Base-by-base conservation (phyloP, 2,329 filamentous ascomycete genomes). In the Hypoxylon sp. region DNA sequence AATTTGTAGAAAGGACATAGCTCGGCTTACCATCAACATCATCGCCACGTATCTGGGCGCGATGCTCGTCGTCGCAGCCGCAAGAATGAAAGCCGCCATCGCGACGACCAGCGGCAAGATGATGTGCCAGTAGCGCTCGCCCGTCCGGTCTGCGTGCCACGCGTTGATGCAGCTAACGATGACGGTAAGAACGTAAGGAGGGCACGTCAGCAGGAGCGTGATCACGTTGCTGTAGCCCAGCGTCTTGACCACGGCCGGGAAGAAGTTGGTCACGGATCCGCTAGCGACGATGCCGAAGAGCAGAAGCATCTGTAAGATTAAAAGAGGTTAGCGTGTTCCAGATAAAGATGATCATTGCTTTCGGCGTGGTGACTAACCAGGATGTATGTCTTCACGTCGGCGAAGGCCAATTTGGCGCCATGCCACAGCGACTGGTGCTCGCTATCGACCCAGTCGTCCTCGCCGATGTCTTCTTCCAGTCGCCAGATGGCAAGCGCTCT, bases 51-150 rank as follows among this genome's bases (percentile, higher is more conserved):
- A 92, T 29, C 89, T 80, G 0, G 88, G 83, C 0, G 79, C 88
- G 0, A 81, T 78, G 2, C 77, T 71, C 0, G 80, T 85, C 0
- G 88, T 90, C 0, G 84, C 77, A 1, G 87, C 88, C 6, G 85
- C 85, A 47, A 91, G 78, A 65, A 92, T 88, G 74, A 89, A 92
- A 3, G 86, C 83, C 0, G 76, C 75, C 3, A 91, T 78, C 11
- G 84, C 83, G 37, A 90, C 76, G 54, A 78, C 81, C 10, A 90
- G 78, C 0, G 89, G 88, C 1, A 85, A 53, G 0, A 80, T 79
- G 57, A 91, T 81, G 72, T 92, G 89, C 70, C 83, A 84, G 72
- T 86, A 91, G 4, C 88, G 82, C 73, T 92, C 89, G 17, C 87
- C 87, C 0, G 86, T 89, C 37, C 79, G 81, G 71, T 91, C 89